phyloP scores from a whole-genome alignment of 2,329 filamentous ascomycete genomes.

The Colletotrichum navitas region DNA sequence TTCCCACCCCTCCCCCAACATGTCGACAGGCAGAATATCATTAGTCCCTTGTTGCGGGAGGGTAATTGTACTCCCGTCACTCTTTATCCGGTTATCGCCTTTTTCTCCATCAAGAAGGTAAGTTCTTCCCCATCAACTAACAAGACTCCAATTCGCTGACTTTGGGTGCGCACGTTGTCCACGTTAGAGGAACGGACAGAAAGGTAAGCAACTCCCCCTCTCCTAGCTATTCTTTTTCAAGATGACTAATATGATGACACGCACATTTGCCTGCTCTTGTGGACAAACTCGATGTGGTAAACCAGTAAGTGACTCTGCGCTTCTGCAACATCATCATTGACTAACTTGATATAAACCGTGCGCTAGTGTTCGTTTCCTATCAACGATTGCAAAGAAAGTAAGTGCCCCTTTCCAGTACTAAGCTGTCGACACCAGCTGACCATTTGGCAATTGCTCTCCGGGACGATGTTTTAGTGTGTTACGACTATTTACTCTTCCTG shows the following conservation, averaged over 20 bases:
- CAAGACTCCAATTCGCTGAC: background rate
- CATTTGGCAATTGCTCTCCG: background rate
- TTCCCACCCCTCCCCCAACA: background rate
- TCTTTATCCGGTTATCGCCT: background rate
- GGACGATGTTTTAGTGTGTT: background rate
- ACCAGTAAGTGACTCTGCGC: background rate
- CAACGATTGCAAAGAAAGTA: background rate
- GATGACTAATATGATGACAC: background rate
- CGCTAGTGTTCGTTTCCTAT: background rate
- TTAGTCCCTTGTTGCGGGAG: conserved; percentile 5
- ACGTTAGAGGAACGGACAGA: too few species aligned
- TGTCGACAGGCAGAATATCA: background rate
- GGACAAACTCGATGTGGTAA: background rate
- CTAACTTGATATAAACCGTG: background rate
- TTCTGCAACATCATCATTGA: background rate
- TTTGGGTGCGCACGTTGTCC: too few species aligned
- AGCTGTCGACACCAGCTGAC: too few species aligned
- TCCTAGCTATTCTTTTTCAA: too few species aligned
- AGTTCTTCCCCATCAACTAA: background rate
- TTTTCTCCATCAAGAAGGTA: background rate
- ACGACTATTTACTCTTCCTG: too few species aligned
- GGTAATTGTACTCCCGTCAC: conserved; percentile 11
- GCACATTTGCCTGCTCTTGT: background rate
- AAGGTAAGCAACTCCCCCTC: background rate
- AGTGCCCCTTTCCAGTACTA: background rate